Evolutionary conservation across 495 filamentous ascomycete genomes (phyloP).

Genomic region (Lepidopterella palustris): DNA sequence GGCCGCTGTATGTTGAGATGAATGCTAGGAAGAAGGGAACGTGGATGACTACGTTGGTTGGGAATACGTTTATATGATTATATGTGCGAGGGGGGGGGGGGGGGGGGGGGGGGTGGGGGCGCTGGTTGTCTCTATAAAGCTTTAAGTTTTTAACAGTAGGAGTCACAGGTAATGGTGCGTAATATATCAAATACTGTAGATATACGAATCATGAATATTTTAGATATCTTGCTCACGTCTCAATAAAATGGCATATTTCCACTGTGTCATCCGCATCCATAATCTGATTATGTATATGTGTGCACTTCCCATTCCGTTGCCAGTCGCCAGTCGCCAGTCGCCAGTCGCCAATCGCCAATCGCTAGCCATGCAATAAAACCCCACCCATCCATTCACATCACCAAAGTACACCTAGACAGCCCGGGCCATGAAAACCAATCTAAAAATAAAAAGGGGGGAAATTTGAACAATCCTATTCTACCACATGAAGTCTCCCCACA

Average conservation of each 20-base stretch:
- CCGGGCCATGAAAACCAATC: too few species aligned
- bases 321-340: neutral
- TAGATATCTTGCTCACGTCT: neutral
- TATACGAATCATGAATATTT: neutral
- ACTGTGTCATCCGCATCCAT: neutral
- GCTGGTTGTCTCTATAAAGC: too few species aligned
- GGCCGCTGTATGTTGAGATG: slow-evolving; percentile 36
- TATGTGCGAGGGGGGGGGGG: neutral
- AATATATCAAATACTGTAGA: neutral
- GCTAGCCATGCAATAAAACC: neutral
- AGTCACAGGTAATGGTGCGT: too few species aligned
- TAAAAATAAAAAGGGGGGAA: too few species aligned
- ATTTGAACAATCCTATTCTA: too few species aligned
- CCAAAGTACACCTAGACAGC: too few species aligned
- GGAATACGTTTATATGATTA: slow-evolving; percentile 27
- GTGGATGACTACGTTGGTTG: slow-evolving; percentile 28
- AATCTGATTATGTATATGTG: neutral
- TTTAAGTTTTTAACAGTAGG: too few species aligned
- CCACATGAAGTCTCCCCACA: too few species aligned
- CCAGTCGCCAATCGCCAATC: neutral
- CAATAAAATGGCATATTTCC: neutral
- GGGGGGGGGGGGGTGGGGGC: neutral
- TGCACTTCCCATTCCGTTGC: neutral
- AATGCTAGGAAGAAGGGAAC: slow-evolving; percentile 33
- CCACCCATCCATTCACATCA: too few species aligned